These are phyloP conservation scores for Tetraselmis striata DNA, from an alignment of 139 green algal species.

Conservation along the genomic window DNA sequence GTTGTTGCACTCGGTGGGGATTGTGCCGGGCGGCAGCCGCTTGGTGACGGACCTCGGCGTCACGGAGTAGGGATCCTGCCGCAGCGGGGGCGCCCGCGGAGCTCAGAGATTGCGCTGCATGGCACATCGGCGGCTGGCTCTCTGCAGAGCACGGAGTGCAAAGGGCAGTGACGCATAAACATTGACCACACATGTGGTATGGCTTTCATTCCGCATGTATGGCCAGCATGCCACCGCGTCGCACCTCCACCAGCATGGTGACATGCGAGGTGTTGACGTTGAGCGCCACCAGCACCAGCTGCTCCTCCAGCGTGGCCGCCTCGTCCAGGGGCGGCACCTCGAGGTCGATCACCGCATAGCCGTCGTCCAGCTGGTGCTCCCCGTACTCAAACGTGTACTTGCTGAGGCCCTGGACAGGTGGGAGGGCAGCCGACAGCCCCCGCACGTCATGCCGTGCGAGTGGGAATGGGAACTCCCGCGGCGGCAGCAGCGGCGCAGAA, in stretches of 20 bases:
- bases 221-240: no score
- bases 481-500: not conserved
- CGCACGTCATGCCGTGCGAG: not conserved
- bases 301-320: not conserved
- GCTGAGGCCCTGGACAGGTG: not conserved
- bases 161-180: no score
- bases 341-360: not conserved
- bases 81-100: no score
- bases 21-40: no score
- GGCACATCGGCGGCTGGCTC: no score
- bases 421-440: not conserved
- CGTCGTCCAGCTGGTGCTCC: not conserved
- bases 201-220: no score
- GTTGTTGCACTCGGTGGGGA: no score
- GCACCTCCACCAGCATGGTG: not conserved
- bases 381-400: not conserved
- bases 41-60: no score
- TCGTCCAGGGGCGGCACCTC: not conserved
- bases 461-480: not conserved
- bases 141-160: no score
- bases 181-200: no score
- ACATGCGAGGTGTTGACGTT: not conserved
- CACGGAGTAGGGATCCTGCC: no score
- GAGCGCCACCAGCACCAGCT: not conserved
- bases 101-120: no score